Conservation (phyloP, 148 eudicot genomes). For the Fagopyrum homotropicum region DNA sequence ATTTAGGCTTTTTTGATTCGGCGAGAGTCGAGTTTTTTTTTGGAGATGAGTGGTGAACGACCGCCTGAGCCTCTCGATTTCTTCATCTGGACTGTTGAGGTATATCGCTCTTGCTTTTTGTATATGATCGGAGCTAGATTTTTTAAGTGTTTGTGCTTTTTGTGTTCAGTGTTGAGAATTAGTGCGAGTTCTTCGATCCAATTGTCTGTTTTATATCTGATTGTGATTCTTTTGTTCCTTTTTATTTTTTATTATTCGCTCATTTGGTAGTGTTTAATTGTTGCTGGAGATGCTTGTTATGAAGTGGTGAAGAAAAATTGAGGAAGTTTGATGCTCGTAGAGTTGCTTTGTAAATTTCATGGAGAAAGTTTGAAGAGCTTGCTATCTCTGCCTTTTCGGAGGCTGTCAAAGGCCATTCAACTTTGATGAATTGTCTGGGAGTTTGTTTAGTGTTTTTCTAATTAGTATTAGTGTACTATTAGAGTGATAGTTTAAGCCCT, state of each 20-base stretch:
- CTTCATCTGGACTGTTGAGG: conserved; percentile 96
- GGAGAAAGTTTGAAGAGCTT: neutral
- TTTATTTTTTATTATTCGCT: neutral
- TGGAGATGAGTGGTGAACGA: neutral
- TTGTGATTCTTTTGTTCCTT: neutral
- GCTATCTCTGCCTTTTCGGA: neutral
- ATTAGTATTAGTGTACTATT: neutral
- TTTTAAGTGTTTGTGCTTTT: neutral
- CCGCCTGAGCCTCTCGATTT: conserved; percentile 84
- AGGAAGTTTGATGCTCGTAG: neutral
- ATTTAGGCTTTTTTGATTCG: conserved; percentile 1
- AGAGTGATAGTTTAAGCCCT: neutral
- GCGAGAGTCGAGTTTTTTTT: neutral
- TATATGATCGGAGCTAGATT: neutral
- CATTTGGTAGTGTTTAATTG: neutral
- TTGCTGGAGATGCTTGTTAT: neutral
- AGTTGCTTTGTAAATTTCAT: neutral
- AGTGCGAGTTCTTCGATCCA: neutral
- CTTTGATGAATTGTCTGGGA: neutral
- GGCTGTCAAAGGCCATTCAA: neutral
- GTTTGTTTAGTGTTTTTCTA: neutral
- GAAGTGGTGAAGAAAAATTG: neutral
- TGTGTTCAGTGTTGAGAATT: neutral
- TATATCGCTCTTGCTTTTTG: conserved; percentile 2
- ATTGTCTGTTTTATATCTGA: neutral